Conservation (phyloP, 805 yeast species). For the Candida yuanshanica region DNA sequence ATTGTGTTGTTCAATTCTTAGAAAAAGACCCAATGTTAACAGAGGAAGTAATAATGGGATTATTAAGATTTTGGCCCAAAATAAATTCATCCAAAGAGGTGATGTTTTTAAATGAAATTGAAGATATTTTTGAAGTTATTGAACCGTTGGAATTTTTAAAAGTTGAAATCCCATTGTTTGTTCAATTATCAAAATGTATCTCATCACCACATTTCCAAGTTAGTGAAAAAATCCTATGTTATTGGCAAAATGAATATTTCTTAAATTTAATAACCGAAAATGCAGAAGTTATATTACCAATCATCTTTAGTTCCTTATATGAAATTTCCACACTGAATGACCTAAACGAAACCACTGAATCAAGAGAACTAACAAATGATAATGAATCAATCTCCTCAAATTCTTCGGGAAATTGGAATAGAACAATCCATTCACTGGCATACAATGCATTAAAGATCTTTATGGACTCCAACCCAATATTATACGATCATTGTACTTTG, state of each 20-base stretch:
- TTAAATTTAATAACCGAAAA: constrained; percentile 85
- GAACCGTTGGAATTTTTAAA: constrained; percentile 89
- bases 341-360: constrained; percentile 9
- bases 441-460: constrained; percentile 87
- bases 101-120: constrained; percentile 92
- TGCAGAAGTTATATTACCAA: constrained; percentile 88
- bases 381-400: constrained; percentile 6
- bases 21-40: constrained; percentile 91
- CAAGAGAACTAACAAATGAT: constrained; percentile 4
- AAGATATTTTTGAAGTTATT: constrained; percentile 93
- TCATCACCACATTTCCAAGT: constrained; percentile 96
- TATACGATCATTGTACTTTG: constrained; percentile 90
- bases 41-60: constrained; percentile 94
- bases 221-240: constrained; percentile 88
- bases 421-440: constrained; percentile 87
- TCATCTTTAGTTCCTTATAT: constrained; percentile 83
- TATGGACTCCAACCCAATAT: constrained; percentile 82
- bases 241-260: constrained; percentile 93
- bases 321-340: constrained; percentile 53
- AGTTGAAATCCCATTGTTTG: constrained; percentile 88
- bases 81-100: constrained; percentile 92
- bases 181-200: constrained; percentile 90
- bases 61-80: constrained; percentile 94
- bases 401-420: constrained; percentile 76
- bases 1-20: constrained; percentile 92